Evolutionary conservation across 306 rosid genomes (phyloP).

Genomic region (Hylodesmum podocarpum): DNA sequence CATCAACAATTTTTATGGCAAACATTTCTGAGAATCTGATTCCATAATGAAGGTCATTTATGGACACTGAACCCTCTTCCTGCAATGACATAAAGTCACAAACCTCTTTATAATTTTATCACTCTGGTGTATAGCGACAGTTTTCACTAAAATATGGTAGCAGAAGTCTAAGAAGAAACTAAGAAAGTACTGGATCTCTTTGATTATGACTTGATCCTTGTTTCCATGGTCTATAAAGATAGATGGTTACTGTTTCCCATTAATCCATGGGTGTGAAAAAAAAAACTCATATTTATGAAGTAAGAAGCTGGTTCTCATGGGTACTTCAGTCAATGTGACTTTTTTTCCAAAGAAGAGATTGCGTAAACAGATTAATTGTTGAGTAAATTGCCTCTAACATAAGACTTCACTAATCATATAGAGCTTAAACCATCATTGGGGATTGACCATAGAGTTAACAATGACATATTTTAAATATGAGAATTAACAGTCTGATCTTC

Average conservation of each 20-base stretch:
- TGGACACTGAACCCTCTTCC: not conserved
- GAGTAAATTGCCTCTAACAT: not conserved
- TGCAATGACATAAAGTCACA: not conserved
- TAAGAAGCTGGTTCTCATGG: too few relatives aligned
- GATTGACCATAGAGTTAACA: not conserved
- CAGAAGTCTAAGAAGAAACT: not conserved
- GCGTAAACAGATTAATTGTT: not conserved
- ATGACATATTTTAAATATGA: not conserved
- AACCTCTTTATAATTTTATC: not conserved
- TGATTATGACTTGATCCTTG: not conserved
- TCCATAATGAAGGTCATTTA: not conserved
- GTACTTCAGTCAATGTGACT: slow-evolving; percentile 6
- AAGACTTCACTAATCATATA: not conserved
- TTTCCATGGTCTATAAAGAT: not conserved
- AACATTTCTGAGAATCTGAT: not conserved
- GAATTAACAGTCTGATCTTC: slow-evolving; percentile 1
- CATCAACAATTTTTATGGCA: not conserved
- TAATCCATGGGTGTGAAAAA: not conserved
- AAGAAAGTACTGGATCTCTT: not conserved
- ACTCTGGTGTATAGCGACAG: not conserved
- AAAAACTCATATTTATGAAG: not conserved
- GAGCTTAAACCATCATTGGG: slow-evolving; percentile 2
- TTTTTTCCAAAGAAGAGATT: not conserved
- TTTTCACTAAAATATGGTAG: not conserved
- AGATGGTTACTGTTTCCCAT: not conserved